Percentiles rank a stretch among this genome's conserved stretches.
Conservation (phyloP, 352 stramenopile species). For the Lagenidium giganteum region DNA sequence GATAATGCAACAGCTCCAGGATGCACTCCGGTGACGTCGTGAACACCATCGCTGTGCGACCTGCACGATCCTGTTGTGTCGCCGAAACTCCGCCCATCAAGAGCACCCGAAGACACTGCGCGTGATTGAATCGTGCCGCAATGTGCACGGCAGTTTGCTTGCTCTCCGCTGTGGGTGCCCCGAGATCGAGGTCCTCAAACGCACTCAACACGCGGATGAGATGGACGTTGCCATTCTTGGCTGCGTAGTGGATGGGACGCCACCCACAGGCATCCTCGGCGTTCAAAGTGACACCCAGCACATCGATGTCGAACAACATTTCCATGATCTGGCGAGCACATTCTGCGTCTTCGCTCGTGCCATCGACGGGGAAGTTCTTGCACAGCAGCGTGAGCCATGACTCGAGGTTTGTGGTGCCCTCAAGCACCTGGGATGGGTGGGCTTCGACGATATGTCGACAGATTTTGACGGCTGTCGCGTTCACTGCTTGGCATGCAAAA, state of each 20-base stretch:
- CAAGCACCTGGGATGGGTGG: conserved; percentile 25
- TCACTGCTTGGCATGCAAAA: conserved; percentile 53
- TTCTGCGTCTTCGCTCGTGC: conserved; percentile 7
- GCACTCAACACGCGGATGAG: conserved; percentile 32
- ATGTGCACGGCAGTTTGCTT: conserved; percentile 56
- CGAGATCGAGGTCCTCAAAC: conserved; percentile 24
- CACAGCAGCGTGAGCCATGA: conserved; percentile 30
- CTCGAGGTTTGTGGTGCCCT: conserved; percentile 25
- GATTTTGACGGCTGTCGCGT: conserved; percentile 36
- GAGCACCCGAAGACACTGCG: conserved; percentile 30
- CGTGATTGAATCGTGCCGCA: conserved; percentile 27
- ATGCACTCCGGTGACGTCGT: conserved; percentile 18
- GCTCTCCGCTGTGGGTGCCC: conserved; percentile 28
- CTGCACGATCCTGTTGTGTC: conserved; percentile 34
- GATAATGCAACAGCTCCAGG: conserved; percentile 52
- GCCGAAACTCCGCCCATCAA: conserved; percentile 29
- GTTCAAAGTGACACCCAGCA: conserved; percentile 48
- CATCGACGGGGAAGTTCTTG: conserved; percentile 2
- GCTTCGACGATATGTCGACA: conserved; percentile 35
- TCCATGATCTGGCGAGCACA: conserved; percentile 29
- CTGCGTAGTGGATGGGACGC: conserved; percentile 46
- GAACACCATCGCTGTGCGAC: conserved; percentile 48
- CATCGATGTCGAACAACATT: conserved; percentile 52
- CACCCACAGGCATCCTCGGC: conserved; percentile 33
- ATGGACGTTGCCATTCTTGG: conserved; percentile 40